Base-by-base conservation (phyloP, 768 basidiomycete species). In the Pleurotus tuber-regium region DNA sequence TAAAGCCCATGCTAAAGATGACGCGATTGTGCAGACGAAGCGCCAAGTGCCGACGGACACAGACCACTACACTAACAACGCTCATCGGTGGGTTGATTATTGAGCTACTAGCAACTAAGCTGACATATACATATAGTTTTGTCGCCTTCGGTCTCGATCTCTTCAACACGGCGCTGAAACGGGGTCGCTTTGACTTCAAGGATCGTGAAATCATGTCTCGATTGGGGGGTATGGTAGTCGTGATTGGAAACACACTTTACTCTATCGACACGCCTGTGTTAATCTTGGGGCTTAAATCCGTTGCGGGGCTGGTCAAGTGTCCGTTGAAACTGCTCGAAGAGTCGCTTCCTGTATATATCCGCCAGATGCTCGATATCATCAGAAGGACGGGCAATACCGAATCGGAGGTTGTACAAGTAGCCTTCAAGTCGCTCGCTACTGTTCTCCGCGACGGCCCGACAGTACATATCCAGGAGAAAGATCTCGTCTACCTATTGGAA, bases 231-330 rank as follows among this genome's bases (percentile, higher is more conserved):
- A 88, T 98, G 73, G 85, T 96, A 11, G 73, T 82, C 26, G 81
- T 86, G 11, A 86, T 98, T 51, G 96, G 96, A 26, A 94, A 98
- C 63, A 87, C 92, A 0, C 79, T 99, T 1, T 98, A 97, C 66
- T 89, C 95, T 2, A 84, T 78, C 26, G 84, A 84, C 43, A 79
- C 86, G 6, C 73, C 83, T 5, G 90, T 98, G 4, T 71, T 96
- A 12, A 68, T 79, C 7, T 77, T 87, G 0, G 89, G 86, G 11
- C 72, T 98, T 54, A 90, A 87, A 59, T 86, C 89, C 2, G 82
- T 86, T 0, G 86, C 92, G 0, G 83, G 83, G 4, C 84, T 98
- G 50, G 76, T 86, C 14, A 89, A 84, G 58, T 96, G 91, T 61
- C 94, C 96, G 1, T 68, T 98, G 26, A 83, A 85, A 56, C 79